Evolutionary conservation across 192 early-diverging fungal genomes (phyloP).

Genomic region (Backusella morwellensis): DNA sequence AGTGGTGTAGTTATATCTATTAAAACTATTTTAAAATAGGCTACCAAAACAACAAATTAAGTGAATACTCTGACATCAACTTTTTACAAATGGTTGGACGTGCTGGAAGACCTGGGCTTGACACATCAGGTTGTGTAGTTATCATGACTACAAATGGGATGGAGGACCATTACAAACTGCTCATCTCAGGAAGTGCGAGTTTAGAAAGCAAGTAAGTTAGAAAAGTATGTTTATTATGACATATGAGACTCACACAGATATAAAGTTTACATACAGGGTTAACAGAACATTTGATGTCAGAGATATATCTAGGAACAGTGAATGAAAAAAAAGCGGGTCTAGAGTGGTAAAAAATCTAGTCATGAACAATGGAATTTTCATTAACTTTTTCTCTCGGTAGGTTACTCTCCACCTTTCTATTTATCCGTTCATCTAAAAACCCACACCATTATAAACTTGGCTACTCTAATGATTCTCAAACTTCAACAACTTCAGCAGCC

Average conservation of each 20-base stretch:
- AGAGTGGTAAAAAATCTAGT: conserved; percentile 43
- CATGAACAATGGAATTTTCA: neutral
- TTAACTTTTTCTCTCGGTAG: neutral
- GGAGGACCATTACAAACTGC: conserved; percentile 42
- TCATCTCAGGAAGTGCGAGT: conserved; percentile 52
- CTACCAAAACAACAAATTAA: conserved; percentile 43
- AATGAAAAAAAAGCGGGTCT: conserved; percentile 40
- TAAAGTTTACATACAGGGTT: conserved; percentile 44
- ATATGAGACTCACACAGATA: neutral
- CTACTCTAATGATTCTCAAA: neutral
- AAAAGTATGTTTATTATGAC: neutral
- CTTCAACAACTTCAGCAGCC: neutral
- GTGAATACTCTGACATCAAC: conserved; percentile 65
- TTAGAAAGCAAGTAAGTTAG: conserved; percentile 63
- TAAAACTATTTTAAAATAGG: conserved; percentile 13
- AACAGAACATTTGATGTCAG: conserved; percentile 76
- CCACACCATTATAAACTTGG: conserved; percentile 26
- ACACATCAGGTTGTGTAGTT: conserved; percentile 60
- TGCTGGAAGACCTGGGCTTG: conserved; percentile 68
- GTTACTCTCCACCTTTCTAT: conserved; percentile 41
- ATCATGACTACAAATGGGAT: conserved; percentile 57
- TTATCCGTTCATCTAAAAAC: conserved; percentile 35
- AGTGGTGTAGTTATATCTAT: neutral
- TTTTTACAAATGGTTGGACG: conserved; percentile 78
- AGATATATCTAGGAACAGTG: conserved; percentile 63